phyloP scores from a whole-genome alignment of 306 rosid genomes.

The Cercis canadensis region DNA sequence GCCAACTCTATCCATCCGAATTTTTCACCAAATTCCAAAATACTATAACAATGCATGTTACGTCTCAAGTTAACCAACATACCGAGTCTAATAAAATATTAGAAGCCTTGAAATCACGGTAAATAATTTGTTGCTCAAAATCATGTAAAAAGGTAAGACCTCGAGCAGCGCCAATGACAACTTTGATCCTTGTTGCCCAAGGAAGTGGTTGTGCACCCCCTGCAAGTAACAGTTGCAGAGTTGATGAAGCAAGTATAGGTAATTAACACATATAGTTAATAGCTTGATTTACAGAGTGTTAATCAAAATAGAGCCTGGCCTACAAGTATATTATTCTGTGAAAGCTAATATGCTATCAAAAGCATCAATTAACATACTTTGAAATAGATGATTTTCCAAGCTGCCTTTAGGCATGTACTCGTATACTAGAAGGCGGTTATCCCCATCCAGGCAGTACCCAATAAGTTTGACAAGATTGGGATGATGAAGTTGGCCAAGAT shows the following conservation, averaged over 20 bases:
- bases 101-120: constrained; percentile 94
- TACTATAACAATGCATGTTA: background rate
- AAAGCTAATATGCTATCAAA: too few relatives aligned
- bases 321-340: too few relatives aligned
- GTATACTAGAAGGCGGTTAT: constrained; percentile 84
- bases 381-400: constrained; percentile 89
- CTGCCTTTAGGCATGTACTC: constrained; percentile 88
- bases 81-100: constrained; percentile 85
- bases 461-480: constrained; percentile 88
- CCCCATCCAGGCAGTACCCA: constrained; percentile 87
- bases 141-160: constrained; percentile 78
- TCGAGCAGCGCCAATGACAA: constrained; percentile 77
- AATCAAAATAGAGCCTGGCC: too few relatives aligned
- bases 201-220: constrained; percentile 56
- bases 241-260: constrained; percentile 27
- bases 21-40: too few relatives aligned
- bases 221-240: constrained; percentile 42
- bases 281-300: too few relatives aligned
- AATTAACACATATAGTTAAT: constrained; percentile 16
- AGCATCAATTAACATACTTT: constrained; percentile 59
- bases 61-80: constrained; percentile 32
- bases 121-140: constrained; percentile 68
- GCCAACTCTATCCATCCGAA: too few relatives aligned
- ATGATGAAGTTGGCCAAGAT: constrained; percentile 90
- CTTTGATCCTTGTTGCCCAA: constrained; percentile 76